Evolutionary conservation across 768 basidiomycete species (phyloP).

Genomic region (Termitomyces sp.): DNA sequence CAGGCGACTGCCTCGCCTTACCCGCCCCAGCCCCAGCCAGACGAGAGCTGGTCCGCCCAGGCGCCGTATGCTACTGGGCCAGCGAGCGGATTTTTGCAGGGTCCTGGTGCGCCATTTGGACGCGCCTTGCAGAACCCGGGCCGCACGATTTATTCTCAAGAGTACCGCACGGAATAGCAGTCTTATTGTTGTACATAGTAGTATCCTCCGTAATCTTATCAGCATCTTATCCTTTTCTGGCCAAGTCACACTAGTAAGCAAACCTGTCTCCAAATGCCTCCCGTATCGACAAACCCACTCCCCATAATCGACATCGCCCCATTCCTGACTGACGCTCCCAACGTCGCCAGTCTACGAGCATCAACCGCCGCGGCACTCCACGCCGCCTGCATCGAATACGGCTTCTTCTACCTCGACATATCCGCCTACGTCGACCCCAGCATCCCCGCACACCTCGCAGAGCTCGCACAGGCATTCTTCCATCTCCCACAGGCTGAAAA

Average conservation of each 20-base stretch:
- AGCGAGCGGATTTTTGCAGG: slow-evolving; percentile 44
- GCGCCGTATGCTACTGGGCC: slow-evolving; percentile 33
- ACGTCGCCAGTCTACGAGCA: slow-evolving; percentile 30
- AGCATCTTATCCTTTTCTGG: slow-evolving; percentile 1
- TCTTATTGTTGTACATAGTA: not conserved
- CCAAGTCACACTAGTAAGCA: not conserved
- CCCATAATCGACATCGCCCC: slow-evolving; percentile 75
- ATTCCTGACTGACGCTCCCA: slow-evolving; percentile 38
- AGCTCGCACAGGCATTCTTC: slow-evolving; percentile 72
- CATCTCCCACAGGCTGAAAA: slow-evolving; percentile 68
- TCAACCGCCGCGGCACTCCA: slow-evolving; percentile 57
- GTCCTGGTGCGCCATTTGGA: slow-evolving; percentile 34
- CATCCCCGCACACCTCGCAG: slow-evolving; percentile 61
- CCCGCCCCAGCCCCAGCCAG: slow-evolving; percentile 14
- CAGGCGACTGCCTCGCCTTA: slow-evolving; percentile 13
- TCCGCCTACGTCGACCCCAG: slow-evolving; percentile 46
- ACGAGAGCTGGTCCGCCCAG: slow-evolving; percentile 24
- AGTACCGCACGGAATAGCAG: slow-evolving; percentile 13
- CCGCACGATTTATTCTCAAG: slow-evolving; percentile 59
- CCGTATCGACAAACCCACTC: slow-evolving; percentile 25
- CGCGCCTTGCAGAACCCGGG: slow-evolving; percentile 42
- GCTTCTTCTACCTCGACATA: slow-evolving; percentile 87
- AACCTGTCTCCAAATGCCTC: slow-evolving; percentile 3
- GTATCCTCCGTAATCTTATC: slow-evolving; percentile 15
- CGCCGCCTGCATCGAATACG: slow-evolving; percentile 67